A percentile compares a stretch with the other conserved stretches of the same genome.
Evolutionary conservation across 2,329 filamentous ascomycete genomes (phyloP).

Genomic region (Epichloe uncinata): DNA sequence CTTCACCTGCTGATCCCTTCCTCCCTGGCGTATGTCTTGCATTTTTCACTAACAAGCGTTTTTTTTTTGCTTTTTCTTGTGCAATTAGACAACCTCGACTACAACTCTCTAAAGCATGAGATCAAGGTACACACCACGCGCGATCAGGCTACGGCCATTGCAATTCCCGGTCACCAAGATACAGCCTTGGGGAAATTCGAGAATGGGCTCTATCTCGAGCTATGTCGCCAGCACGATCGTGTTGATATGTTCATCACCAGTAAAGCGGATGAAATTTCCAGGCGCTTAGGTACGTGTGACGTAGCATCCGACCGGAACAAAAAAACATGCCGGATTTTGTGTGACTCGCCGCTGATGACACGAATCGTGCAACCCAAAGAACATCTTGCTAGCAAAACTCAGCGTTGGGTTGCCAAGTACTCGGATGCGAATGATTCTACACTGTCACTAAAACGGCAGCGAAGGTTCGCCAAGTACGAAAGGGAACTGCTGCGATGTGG

Average conservation of each 20-base stretch:
- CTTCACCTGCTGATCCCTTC: background rate
- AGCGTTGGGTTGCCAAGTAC: constrained; percentile 33
- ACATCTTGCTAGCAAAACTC: constrained; percentile 34
- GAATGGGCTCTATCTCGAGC: constrained; percentile 53
- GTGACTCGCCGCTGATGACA: background rate
- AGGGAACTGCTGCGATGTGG: constrained; percentile 43
- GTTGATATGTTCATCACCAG: constrained; percentile 67
- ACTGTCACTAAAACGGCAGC: constrained; percentile 32
- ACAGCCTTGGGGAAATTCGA: constrained; percentile 50
- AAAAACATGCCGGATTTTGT: background rate
- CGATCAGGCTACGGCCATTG: constrained; percentile 54
- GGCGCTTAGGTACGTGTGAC: constrained; percentile 47
- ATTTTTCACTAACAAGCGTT: background rate
- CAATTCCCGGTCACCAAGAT: constrained; percentile 60
- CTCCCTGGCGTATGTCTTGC: background rate
- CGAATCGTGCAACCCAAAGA: constrained; percentile 20
- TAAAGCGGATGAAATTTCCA: constrained; percentile 65
- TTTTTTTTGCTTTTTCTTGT: background rate
- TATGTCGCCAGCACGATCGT: constrained; percentile 63
- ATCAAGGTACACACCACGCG: constrained; percentile 70
- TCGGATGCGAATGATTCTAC: constrained; percentile 19
- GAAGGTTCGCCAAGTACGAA: constrained; percentile 40
- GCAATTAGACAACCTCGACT: constrained; percentile 65
- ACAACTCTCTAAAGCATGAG: constrained; percentile 72
- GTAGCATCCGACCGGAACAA: background rate